phyloP scores from a whole-genome alignment of 1,284 basidiomycete species.

The Caloboletus firmus region DNA sequence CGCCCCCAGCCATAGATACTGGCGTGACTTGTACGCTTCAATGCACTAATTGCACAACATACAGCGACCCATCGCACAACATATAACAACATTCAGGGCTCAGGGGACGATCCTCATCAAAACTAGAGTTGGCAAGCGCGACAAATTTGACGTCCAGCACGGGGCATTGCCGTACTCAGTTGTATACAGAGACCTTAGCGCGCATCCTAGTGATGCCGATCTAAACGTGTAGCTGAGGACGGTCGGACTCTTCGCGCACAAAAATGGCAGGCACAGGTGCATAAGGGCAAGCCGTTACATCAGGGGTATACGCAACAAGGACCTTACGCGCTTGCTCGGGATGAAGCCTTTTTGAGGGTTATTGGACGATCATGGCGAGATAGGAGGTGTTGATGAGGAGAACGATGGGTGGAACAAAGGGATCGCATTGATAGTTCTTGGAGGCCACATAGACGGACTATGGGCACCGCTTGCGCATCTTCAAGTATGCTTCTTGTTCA shows the following conservation, averaged over 20 bases:
- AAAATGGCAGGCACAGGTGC: constrained; percentile 87
- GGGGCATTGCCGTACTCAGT: constrained; percentile 85
- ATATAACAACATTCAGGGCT: too few species aligned
- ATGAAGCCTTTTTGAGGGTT: constrained; percentile 92
- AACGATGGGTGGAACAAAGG: constrained; percentile 94
- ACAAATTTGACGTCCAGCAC: constrained; percentile 98
- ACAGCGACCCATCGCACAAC: too few species aligned
- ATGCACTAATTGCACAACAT: not conserved
- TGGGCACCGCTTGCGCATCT: too few species aligned
- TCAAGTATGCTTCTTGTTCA: too few species aligned
- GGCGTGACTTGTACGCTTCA: too few species aligned
- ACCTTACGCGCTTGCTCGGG: constrained; percentile 87
- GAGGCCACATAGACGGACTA: too few species aligned
- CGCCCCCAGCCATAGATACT: too few species aligned
- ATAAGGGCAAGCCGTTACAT: constrained; percentile 81
- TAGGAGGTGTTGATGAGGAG: constrained; percentile 94
- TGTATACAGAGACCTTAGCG: constrained; percentile 90
- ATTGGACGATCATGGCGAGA: constrained; percentile 82
- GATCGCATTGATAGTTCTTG: constrained; percentile 95
- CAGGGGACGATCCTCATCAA: too few species aligned
- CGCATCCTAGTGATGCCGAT: constrained; percentile 91
- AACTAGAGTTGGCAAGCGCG: constrained; percentile 91
- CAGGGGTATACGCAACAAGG: too few species aligned
- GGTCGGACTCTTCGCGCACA: constrained; percentile 89
- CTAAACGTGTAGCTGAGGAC: constrained; percentile 93